Percentiles rank a stretch among this genome's conserved stretches.
phyloP scores from a whole-genome alignment of 2,329 filamentous ascomycete species.

The Fusarium guadeloupense region DNA sequence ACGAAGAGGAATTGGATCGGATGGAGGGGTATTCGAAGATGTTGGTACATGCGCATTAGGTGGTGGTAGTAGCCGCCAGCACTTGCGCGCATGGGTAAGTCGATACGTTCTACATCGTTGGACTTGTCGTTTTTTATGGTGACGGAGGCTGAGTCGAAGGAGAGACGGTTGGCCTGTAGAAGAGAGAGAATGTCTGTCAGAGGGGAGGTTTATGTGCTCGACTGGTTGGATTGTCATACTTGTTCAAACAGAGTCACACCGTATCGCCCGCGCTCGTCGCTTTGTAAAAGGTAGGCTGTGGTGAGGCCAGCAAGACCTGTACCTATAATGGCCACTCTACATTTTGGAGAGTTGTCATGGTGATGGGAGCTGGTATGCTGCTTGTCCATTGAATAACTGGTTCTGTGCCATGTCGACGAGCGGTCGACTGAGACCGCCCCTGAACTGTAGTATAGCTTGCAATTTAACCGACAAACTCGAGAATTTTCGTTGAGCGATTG shows the following conservation, averaged over 20 bases:
- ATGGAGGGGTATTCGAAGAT: constrained; percentile 60
- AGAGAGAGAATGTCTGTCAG: background rate
- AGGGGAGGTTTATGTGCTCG: background rate
- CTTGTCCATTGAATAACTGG: background rate
- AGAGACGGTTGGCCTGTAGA: constrained; percentile 46
- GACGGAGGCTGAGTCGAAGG: constrained; percentile 53
- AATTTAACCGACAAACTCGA: background rate
- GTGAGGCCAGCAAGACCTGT: constrained; percentile 52
- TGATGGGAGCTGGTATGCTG: background rate
- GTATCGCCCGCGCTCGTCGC: constrained; percentile 45
- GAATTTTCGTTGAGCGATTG: background rate
- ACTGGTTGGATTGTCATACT: constrained; percentile 34
- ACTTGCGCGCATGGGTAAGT: constrained; percentile 52
- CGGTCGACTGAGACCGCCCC: background rate
- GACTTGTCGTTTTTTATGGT: constrained; percentile 46
- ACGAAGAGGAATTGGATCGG: constrained; percentile 63
- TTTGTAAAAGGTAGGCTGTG: constrained; percentile 48
- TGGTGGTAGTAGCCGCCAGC: constrained; percentile 62
- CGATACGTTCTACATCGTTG: constrained; percentile 48
- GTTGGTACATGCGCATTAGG: constrained; percentile 64
- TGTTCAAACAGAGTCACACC: constrained; percentile 51
- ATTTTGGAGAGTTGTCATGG: background rate
- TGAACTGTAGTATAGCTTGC: background rate
- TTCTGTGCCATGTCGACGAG: background rate
- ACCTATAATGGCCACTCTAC: constrained; percentile 48